Conservation (phyloP, 495 filamentous ascomycete genomes). For the Durotheca rogersii region DNA sequence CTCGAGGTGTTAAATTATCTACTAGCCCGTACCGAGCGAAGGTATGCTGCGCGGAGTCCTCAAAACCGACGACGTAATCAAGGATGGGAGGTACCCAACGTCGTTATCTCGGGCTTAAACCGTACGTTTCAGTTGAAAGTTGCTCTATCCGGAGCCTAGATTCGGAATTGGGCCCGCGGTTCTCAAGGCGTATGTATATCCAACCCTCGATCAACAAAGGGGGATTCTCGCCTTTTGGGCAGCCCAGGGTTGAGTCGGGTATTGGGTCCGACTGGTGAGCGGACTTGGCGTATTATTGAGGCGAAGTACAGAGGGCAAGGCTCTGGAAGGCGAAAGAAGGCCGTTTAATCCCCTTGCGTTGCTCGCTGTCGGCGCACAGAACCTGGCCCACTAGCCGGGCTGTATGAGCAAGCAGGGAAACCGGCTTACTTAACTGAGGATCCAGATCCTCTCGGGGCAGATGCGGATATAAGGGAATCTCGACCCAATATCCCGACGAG, state of each 20-base stretch:
- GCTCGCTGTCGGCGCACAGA: conserved; percentile 17
- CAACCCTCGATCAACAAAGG: conserved; percentile 3
- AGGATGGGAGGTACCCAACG: background rate
- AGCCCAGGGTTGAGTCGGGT: conserved; percentile 3
- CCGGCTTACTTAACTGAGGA: conserved; percentile 1
- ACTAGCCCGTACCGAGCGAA: conserved; percentile 11
- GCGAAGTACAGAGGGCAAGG: conserved; percentile 10
- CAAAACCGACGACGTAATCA: conserved; percentile 11
- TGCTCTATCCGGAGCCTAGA: too few species aligned
- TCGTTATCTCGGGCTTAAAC: background rate
- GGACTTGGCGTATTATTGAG: conserved; percentile 4
- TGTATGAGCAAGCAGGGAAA: conserved; percentile 8
- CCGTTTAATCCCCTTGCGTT: background rate
- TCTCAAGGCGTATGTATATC: too few species aligned
- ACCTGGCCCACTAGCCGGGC: conserved; percentile 9
- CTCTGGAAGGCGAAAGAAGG: too few species aligned
- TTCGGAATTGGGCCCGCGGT: too few species aligned
- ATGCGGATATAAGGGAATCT: conserved; percentile 1
- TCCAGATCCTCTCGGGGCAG: conserved; percentile 1
- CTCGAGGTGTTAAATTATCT: too few species aligned
- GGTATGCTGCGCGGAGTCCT: conserved; percentile 1
- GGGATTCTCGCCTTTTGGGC: background rate
- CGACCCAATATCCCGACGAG: background rate
- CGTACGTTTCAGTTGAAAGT: conserved; percentile 7
- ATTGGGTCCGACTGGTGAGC: conserved; percentile 2